Evolutionary conservation across 2,329 filamentous ascomycete species (phyloP), one percentile per base, ranked within the genome.

Genomic region (Atkinsonella texensis): DNA sequence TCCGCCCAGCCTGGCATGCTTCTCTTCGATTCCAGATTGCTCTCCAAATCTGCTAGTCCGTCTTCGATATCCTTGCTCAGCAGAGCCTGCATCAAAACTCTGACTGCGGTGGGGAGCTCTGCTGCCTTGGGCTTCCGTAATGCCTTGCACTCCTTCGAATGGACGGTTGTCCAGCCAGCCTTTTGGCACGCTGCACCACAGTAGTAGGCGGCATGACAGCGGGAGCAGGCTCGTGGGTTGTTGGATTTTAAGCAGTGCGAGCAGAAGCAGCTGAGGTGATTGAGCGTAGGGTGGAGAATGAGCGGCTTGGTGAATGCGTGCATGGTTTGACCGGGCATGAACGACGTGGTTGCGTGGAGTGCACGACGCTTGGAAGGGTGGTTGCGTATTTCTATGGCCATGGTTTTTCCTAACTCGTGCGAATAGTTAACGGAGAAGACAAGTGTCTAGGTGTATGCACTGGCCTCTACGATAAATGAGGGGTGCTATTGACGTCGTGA

Each of bases 111-210:
- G 1, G 80, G 80, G 52, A 81, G 51, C 57, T 58, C 54, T 45
- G 53, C 57, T 55, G 54, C 62, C 11, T 50, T 58, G 7, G 65
- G 60, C 44, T 62, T 60, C 45, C 60, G 62, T 18, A 73, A 65
- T 18, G 74, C 68, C 46, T 67, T 69, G 67, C 80, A 84, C 66
- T 84, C 80, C 45, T 64, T 64, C 57, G 71, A 70, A 65, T 84
- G 80, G 41, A 70, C 67, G 1, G 62, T 60, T 8, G 63, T 62
- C 79, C 80, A 83, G 60, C 77, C 73, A 2, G 70, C 65, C 23
- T 67, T 66, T 64, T 84, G 80, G 64, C 80, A 84, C 5, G 60
- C 56, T 8, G 65, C 52, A 48, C 69, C 68, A 66, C 80, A 84
- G 68, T 84, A 84, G 28, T 67, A 70, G 3, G 72, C 70, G 1